Evolutionary conservation across 768 basidiomycete species (phyloP).

Genomic region (Calocybe indica): DNA sequence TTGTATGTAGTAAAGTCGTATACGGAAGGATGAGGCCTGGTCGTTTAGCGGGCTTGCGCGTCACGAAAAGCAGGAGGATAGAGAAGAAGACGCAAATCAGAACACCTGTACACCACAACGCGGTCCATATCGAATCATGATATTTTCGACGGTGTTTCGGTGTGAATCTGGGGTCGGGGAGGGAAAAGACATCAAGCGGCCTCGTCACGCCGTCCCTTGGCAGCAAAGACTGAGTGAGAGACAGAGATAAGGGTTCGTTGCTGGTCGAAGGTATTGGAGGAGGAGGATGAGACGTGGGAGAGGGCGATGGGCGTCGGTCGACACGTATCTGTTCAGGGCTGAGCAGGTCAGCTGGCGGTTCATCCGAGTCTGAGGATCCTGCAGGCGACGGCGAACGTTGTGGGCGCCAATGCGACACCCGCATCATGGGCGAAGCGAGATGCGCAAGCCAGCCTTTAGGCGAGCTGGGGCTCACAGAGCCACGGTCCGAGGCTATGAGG

Average conservation of each 20-base stretch:
- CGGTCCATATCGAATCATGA: conserved; percentile 70
- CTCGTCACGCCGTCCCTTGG: conserved; percentile 65
- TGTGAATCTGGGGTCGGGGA: conserved; percentile 72
- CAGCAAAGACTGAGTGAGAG: conserved; percentile 74
- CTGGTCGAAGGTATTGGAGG: conserved; percentile 34
- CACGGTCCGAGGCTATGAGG: conserved; percentile 28
- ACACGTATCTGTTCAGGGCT: conserved; percentile 23
- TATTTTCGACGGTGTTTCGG: conserved; percentile 61
- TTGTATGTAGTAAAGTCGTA: conserved; percentile 67
- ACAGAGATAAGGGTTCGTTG: conserved; percentile 45
- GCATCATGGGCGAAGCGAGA: conserved; percentile 58
- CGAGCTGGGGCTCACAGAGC: conserved; percentile 27
- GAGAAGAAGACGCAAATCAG: conserved; percentile 57
- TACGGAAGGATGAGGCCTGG: conserved; percentile 46
- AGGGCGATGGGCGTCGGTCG: no score
- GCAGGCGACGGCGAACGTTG: conserved; percentile 36
- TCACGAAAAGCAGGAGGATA: conserved; percentile 59
- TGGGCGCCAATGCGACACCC: conserved; percentile 26
- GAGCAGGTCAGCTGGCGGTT: conserved; percentile 35
- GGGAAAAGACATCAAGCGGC: conserved; percentile 64
- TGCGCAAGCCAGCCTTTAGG: conserved; percentile 70
- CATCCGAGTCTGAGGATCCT: conserved; percentile 33
- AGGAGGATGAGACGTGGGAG: conserved; percentile 23
- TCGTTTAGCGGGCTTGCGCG: conserved; percentile 33
- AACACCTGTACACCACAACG: conserved; percentile 56